Base-by-base conservation (phyloP, 2,329 filamentous ascomycete species). In the Aureobasidium namibiae region DNA sequence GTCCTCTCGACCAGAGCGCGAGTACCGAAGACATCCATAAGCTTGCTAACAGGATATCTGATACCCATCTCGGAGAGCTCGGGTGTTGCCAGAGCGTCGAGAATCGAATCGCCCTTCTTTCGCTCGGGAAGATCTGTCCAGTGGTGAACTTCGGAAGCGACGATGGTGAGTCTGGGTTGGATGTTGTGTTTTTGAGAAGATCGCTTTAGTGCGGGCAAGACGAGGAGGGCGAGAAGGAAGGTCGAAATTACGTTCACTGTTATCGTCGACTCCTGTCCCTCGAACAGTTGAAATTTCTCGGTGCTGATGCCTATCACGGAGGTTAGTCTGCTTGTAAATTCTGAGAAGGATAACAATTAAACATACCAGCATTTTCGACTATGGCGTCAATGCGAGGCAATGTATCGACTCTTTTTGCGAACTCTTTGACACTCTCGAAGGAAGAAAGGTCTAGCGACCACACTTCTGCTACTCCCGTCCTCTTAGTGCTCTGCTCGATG, bases 231-330 rank as follows among this genome's bases (percentile, higher is more conserved):
- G 0, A 85, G 69, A 1, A 84, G 65, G 41, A 83, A 74, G 0
- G 79, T 82, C 13, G 71, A 74, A 59, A 84, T 70, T 10, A 82
- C 78, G 59, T 85, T 85, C 56, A 80, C 75, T 0, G 77, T 79
- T 39, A 84, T 69, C 0, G 68, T 76, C 16, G 63, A 67, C 68
- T 85, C 82, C 39, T 79, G 71, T 0, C 71, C 76, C 57, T 81
- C 79, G 3, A 68, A 69, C 0, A 65, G 42, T 0, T 63, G 38
- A 56, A 70, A 78, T 0, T 67, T 59, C 4, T 1, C 7, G 0
- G 71, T 73, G 1, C 70, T 71, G 4, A 83, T 64, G 1, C 77
- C 63, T 61, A n/a, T 36, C 5, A 31, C 1, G 5, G 16, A 16
- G 2, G 44, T 58, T 33, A 58, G 44, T n/a, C 34, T 36, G 1